These are phyloP conservation scores for Ustilago trichophora DNA, from an alignment of 1,284 basidiomycete species.

Conservation along the genomic window DNA sequence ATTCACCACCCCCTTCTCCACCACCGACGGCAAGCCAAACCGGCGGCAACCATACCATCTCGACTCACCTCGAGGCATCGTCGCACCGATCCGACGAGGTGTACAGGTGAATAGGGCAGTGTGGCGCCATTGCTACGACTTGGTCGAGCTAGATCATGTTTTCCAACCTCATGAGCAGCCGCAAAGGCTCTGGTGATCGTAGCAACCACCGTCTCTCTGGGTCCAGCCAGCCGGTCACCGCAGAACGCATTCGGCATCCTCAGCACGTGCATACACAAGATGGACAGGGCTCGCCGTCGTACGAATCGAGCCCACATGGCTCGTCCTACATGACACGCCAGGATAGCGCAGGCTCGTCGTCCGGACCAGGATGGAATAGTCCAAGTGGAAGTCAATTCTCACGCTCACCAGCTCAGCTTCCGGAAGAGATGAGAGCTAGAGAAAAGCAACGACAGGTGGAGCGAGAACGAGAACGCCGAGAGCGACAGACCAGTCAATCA, in stretches of 20 bases:
- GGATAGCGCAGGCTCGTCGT: slow-evolving; percentile 35
- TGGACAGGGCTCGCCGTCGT: slow-evolving; percentile 16
- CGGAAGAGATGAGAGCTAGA: slow-evolving; percentile 48
- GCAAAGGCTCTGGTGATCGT: slow-evolving; percentile 43
- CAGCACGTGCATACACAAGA: slow-evolving; percentile 40
- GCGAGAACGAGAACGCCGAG: slow-evolving; percentile 33
- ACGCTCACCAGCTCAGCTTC: slow-evolving; percentile 43
- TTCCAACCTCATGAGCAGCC: slow-evolving; percentile 41
- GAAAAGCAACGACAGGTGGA: slow-evolving; percentile 43
- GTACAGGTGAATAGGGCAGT: neutral
- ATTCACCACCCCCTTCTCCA: too few relatives aligned
- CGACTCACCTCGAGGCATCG: neutral
- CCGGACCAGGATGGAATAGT: slow-evolving; percentile 24
- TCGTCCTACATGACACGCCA: slow-evolving; percentile 30
- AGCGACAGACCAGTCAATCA: slow-evolving; percentile 38
- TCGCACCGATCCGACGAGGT: neutral
- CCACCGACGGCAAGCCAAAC: too few relatives aligned
- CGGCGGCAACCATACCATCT: too few relatives aligned
- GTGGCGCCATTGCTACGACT: slow-evolving; percentile 2
- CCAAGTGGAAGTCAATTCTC: slow-evolving; percentile 16
- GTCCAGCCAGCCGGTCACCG: slow-evolving; percentile 24
- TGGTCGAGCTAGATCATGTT: slow-evolving; percentile 24
- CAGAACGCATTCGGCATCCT: slow-evolving; percentile 43
- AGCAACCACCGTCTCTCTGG: slow-evolving; percentile 31
- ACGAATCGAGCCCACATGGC: slow-evolving; percentile 17